Conservation (phyloP, 768 basidiomycete genomes). For the Saitozyma sp. region DNA sequence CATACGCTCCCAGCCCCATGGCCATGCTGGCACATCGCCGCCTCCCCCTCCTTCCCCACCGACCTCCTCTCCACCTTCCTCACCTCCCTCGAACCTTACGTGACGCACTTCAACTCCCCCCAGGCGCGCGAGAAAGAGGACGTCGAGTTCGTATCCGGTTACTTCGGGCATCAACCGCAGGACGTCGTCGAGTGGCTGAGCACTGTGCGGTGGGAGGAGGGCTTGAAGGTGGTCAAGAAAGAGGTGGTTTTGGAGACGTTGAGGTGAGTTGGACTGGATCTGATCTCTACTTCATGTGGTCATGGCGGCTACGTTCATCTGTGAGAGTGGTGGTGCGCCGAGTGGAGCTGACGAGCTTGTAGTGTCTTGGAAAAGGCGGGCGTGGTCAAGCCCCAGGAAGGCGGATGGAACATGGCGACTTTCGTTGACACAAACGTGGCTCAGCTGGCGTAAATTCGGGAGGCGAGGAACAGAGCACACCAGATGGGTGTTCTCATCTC, state of each 20-base stretch:
- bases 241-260: constrained; percentile 70
- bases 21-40: constrained; percentile 95
- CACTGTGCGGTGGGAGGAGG: constrained; percentile 71
- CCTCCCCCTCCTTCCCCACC: constrained; percentile 63
- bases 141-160: constrained; percentile 71
- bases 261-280: constrained; percentile 56
- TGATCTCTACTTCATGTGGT: no score
- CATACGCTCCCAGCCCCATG: constrained; percentile 68
- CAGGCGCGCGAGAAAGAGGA: constrained; percentile 62
- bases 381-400: constrained; percentile 62
- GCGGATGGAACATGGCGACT: constrained; percentile 59
- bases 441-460: constrained; percentile 36
- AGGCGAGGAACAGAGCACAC: no score
- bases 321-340: neutral
- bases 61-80: constrained; percentile 64
- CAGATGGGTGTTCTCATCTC: no score
- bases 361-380: constrained; percentile 77
- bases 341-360: constrained; percentile 2
- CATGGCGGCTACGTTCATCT: neutral
- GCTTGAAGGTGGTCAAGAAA: constrained; percentile 66
- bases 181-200: constrained; percentile 86
- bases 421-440: constrained; percentile 65
- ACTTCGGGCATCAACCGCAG: constrained; percentile 76
- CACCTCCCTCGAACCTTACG: constrained; percentile 63
- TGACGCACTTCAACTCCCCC: constrained; percentile 61